Conservation (phyloP, 345 rosid species). For the Eucalyptus marginata region DNA sequence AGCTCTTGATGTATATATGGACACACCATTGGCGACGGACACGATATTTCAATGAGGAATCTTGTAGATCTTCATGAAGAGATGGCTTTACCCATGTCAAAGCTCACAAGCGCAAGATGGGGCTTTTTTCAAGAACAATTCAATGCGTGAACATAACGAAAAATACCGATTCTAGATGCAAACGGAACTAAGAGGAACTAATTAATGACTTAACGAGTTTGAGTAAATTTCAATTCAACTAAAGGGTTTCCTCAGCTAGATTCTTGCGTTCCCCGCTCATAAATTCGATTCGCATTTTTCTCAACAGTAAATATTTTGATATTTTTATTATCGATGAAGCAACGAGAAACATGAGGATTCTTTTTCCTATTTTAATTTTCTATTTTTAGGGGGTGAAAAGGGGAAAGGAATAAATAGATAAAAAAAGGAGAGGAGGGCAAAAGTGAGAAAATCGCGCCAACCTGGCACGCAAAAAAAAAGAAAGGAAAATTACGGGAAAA, state of each 20-base stretch:
- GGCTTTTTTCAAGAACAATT: background rate
- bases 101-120: background rate
- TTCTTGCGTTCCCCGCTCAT: background rate
- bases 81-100: background rate
- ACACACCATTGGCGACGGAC: no score
- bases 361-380: background rate
- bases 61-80: background rate
- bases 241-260: background rate
- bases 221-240: background rate
- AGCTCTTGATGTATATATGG: background rate
- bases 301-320: background rate
- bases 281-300: background rate
- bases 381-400: background rate
- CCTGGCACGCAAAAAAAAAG: background rate
- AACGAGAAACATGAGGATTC: background rate
- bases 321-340: background rate
- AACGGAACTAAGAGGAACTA: accelerated
- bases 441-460: background rate
- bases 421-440: background rate
- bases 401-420: background rate
- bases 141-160: background rate
- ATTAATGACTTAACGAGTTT: background rate
- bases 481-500: background rate
- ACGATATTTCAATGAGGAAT: background rate
- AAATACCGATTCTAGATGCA: background rate